A percentile compares a stretch with the other conserved stretches of the same genome.
phyloP scores from a whole-genome alignment of 805 yeast species.

The Torulaspora microellipsoides region DNA sequence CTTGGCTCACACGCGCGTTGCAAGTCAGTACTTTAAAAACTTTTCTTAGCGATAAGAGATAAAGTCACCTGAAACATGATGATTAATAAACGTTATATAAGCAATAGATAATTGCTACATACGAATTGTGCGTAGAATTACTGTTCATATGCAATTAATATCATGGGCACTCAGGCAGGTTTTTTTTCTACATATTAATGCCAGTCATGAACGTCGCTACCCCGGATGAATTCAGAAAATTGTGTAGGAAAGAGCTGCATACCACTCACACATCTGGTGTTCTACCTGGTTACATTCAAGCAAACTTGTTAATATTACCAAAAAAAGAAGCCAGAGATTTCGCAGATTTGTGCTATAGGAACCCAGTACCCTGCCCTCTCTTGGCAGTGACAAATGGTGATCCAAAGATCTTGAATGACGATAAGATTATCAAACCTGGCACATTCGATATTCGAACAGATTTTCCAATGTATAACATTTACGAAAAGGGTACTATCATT shows the following conservation, averaged over 20 bases:
- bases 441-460: slow-evolving; percentile 35
- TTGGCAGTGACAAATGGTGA: slow-evolving; percentile 32
- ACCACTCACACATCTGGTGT: slow-evolving; percentile 22
- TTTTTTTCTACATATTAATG: neutral
- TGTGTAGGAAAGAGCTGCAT: slow-evolving; percentile 13
- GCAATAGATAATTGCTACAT: neutral
- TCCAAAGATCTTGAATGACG: slow-evolving; percentile 21
- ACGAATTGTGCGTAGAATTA: neutral
- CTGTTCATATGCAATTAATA: neutral
- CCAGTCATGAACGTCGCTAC: slow-evolving; percentile 3
- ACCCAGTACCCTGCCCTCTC: slow-evolving; percentile 41
- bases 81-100: neutral
- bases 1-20: neutral
- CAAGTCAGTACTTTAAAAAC: neutral
- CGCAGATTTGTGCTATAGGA: slow-evolving; percentile 34
- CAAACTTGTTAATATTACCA: slow-evolving; percentile 39
- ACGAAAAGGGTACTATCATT: slow-evolving; percentile 31
- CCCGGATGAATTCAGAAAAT: slow-evolving; percentile 13
- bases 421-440: slow-evolving; percentile 1
- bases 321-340: slow-evolving; percentile 34
- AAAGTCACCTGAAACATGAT: neutral
- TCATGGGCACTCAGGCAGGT: neutral
- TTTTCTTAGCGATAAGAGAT: slow-evolving; percentile 1
- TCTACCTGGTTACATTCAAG: slow-evolving; percentile 36
- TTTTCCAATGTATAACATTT: slow-evolving; percentile 36